A percentile compares a stretch with the other conserved stretches of the same genome.
Conservation (phyloP, 371 early-diverging fungal genomes). For the Chytridium lagenaria region DNA sequence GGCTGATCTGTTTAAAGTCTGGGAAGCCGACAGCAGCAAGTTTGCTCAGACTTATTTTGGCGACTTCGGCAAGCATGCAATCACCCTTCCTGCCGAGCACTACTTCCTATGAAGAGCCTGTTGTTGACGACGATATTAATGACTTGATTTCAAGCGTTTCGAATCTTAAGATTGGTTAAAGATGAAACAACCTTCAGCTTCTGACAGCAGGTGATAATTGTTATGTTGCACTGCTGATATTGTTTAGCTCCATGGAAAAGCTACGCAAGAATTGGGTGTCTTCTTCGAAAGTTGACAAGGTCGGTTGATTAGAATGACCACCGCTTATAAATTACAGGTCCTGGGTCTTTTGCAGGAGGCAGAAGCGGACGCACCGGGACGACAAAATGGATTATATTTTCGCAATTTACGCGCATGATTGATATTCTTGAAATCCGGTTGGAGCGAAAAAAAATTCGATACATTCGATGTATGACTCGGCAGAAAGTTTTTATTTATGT, state of each 20-base stretch:
- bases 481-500: neutral
- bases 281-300: slow-evolving; percentile 63
- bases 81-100: too few species aligned
- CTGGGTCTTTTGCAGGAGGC: slow-evolving; percentile 31
- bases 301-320: slow-evolving; percentile 4
- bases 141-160: neutral
- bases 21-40: neutral
- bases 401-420: slow-evolving; percentile 78
- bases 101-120: too few species aligned
- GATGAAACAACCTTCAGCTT: too few species aligned
- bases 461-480: neutral
- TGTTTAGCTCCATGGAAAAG: neutral
- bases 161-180: neutral
- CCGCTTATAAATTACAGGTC: slow-evolving; percentile 22
- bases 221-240: too few species aligned
- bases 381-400: slow-evolving; percentile 72
- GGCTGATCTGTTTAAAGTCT: slow-evolving; percentile 15
- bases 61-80: slow-evolving; percentile 44
- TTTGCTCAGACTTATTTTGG: slow-evolving; percentile 43
- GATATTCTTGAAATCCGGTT: slow-evolving; percentile 63
- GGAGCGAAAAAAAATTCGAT: neutral
- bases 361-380: slow-evolving; percentile 18
- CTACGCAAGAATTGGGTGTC: slow-evolving; percentile 39
- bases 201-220: too few species aligned
- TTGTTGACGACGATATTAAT: slow-evolving; percentile 12